phyloP scores from a whole-genome alignment of 2,329 filamentous ascomycete genomes.

The Catunica adiposa region DNA sequence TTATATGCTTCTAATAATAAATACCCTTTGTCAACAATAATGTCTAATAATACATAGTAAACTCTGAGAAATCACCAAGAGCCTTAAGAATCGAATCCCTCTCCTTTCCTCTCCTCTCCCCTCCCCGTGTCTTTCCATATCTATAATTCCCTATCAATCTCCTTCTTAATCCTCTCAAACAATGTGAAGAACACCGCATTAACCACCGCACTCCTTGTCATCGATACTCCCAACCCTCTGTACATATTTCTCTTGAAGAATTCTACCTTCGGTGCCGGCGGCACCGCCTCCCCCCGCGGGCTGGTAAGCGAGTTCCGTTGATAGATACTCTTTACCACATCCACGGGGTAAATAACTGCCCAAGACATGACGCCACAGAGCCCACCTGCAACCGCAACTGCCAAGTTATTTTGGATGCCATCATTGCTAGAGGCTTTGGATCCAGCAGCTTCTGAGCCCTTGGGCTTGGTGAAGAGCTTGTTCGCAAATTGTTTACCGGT shows the following conservation, averaged over 20 bases:
- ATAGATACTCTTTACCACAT: constrained; percentile 73
- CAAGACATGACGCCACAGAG: constrained; percentile 72
- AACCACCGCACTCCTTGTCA: constrained; percentile 64
- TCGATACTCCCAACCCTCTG: constrained; percentile 65
- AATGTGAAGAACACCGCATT: constrained; percentile 84
- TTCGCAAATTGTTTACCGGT: constrained; percentile 61
- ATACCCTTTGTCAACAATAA: background rate
- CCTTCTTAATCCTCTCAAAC: constrained; percentile 68
- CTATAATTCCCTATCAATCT: constrained; percentile 25
- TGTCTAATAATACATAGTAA: background rate
- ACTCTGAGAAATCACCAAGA: background rate
- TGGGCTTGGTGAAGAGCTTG: constrained; percentile 9
- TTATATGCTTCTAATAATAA: background rate
- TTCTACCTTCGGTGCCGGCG: constrained; percentile 53
- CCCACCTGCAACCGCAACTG: constrained; percentile 62
- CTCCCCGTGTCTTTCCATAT: constrained; percentile 19
- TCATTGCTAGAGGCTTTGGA: constrained; percentile 54
- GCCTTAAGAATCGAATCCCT: background rate
- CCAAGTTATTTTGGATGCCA: constrained; percentile 55
- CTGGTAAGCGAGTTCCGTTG: constrained; percentile 65
- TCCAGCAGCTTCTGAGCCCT: background rate
- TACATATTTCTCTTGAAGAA: constrained; percentile 70
- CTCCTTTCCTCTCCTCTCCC: background rate
- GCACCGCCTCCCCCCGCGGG: constrained; percentile 45
- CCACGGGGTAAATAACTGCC: constrained; percentile 59